Evolutionary conservation across 140 eudicot species (phyloP).

Genomic region (Anethum foeniculum): DNA sequence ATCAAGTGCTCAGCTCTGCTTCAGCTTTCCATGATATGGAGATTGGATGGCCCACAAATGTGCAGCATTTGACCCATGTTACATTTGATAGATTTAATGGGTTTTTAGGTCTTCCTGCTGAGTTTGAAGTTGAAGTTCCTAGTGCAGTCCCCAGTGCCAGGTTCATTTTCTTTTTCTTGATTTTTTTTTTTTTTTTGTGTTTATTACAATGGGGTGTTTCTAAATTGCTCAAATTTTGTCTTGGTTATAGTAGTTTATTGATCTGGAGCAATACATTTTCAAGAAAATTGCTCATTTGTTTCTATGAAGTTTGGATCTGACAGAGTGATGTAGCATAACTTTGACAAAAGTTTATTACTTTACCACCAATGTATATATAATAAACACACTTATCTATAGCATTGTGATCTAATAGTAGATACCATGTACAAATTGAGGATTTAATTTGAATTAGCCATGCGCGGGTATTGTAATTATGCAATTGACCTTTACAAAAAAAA

Average conservation of each 20-base stretch:
- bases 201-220: background rate
- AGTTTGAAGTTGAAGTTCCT: constrained; percentile 80
- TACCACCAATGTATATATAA: background rate
- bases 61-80: constrained; percentile 78
- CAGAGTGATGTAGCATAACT: background rate
- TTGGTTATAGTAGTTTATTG: background rate
- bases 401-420: background rate
- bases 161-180: constrained; percentile 18
- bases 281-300: background rate
- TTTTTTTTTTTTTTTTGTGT: background rate
- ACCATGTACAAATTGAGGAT: background rate
- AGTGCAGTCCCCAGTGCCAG: constrained; percentile 79
- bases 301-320: background rate
- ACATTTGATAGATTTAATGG: constrained; percentile 87
- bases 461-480: background rate
- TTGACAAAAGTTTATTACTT: background rate
- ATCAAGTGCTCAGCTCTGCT: constrained; percentile 23
- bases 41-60: constrained; percentile 94
- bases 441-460: background rate
- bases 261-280: too few species aligned
- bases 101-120: constrained; percentile 84
- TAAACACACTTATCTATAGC: background rate
- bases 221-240: background rate
- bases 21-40: constrained; percentile 53
- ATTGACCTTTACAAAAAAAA: background rate